phyloP scores from a whole-genome alignment of 345 rosid genomes.

The Aquilaria yunnanensis region DNA sequence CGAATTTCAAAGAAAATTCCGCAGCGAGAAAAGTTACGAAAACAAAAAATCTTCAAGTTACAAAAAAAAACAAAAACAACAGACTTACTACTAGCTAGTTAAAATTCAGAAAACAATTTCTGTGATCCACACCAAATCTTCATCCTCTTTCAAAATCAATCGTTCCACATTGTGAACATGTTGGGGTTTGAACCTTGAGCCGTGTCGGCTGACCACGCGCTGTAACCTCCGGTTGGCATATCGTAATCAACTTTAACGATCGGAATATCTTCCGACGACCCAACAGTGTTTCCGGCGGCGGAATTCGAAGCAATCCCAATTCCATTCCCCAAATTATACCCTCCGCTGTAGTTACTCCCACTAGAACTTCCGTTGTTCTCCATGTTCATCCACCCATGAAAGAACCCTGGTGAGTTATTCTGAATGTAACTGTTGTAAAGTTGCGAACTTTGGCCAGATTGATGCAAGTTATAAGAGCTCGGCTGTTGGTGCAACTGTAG shows the following conservation, averaged over 20 bases:
- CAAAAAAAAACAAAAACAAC: neutral
- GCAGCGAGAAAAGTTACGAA: neutral
- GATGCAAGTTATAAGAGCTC: slow-evolving; percentile 29
- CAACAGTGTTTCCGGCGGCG: slow-evolving; percentile 29
- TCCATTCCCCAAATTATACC: slow-evolving; percentile 31
- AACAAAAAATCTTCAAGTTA: slow-evolving; percentile 1
- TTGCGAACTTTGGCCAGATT: slow-evolving; percentile 39
- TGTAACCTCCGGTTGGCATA: slow-evolving; percentile 59
- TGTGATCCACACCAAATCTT: neutral
- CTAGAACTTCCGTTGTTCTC: slow-evolving; percentile 33
- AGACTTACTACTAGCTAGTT: neutral
- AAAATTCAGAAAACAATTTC: neutral
- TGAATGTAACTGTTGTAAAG: slow-evolving; percentile 68
- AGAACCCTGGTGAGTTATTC: slow-evolving; percentile 46
- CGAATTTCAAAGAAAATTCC: too few species aligned
- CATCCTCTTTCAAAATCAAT: slow-evolving; percentile 17
- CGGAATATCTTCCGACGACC: slow-evolving; percentile 47
- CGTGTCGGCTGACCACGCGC: slow-evolving; percentile 66
- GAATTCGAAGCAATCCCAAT: slow-evolving; percentile 49
- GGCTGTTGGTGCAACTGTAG: slow-evolving; percentile 63
- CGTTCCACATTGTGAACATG: slow-evolving; percentile 90
- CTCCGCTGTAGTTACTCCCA: slow-evolving; percentile 41
- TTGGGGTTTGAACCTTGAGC: slow-evolving; percentile 72
- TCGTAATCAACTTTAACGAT: slow-evolving; percentile 89
- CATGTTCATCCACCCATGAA: slow-evolving; percentile 63